Base-by-base conservation (phyloP, 805 yeast genomes). In the Cyberlindnera euphorbiae region DNA sequence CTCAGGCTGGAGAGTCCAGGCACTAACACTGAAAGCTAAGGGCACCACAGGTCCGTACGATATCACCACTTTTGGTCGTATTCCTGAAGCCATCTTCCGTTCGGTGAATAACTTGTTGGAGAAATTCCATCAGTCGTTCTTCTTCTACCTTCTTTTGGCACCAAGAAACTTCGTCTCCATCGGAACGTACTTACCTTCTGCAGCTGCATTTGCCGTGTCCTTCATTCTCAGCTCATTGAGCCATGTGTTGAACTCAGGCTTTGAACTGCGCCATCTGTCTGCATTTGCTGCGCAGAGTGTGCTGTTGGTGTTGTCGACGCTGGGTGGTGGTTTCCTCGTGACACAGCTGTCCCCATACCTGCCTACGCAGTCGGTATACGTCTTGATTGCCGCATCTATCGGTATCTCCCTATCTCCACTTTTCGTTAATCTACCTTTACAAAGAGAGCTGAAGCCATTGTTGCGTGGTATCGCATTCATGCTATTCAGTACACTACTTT, bases 91-190 rank as follows among this genome's bases (percentile, higher is more conserved):
- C 3, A 66, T 82, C 8, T 79, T 89, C 55, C 73, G 98, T 42
- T 79, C 96, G 0, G 83, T 93, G 25, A 93, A 93, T 63, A 93
- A 93, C 56, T 68, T 93, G 47, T 66, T 90, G 26, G 99, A 93
- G 58, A 94, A 90, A 57, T 90, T 90, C 61, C 99, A 93, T 60
- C 99, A 93, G 61, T 86, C 96, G 1, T 93, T 88, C 53, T 93
- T 93, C 67, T 93, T 89, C 55, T 93, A 90, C 62, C 69, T 90
- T 47, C 58, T 93, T 62, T 60, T 93, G 33, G 75, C 86, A 0
- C 94, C 97, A 17, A 64, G 71, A 38, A 59, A 72, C 39, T 93
- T 93, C 64, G 95, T 93, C 13, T 86, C 96, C 5, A 89, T 93
- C 45, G 97, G 96, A 4, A 86, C 94, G 14, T 93, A 90, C 56